Base-by-base conservation (phyloP, 2,329 filamentous ascomycete genomes). In the Aspergillus pseudotamarii region DNA sequence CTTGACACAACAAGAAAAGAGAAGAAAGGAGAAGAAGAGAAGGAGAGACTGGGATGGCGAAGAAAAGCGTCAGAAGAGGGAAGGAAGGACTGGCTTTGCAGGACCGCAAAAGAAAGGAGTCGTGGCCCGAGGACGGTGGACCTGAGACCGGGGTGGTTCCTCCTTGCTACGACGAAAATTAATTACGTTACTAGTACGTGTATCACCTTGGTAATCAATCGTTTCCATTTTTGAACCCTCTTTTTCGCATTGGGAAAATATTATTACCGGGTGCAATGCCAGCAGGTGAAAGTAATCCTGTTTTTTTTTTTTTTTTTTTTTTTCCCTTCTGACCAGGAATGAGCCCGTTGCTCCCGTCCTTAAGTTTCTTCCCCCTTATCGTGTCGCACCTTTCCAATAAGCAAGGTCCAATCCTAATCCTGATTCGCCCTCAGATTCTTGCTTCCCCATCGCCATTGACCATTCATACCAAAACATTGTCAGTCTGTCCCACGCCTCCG, bases 11-110 rank as follows among this genome's bases (percentile, higher is more conserved):
- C 56, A 66, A 66, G 57, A 63, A 64, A 68, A 58, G 62, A 73
- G 72, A 71, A 66, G 61, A 66, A 71, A 75, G 75, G 69, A 73
- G 74, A 75, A 78, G 73, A 76, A 68, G 45, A 60, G 54, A 64
- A 67, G 59, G 67, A 70, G 62, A 58, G 66, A 68, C 57, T 65
- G 65, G 38, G 61, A 64, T 64, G 60, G 62, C 46, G 43, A 62
- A 62, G 61, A 63, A 60, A 64, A 57, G 55, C 62, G 60, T 58
- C 60, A 68, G 45, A 66, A 63, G 64, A 57, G 67, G 60, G 66
- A 65, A 65, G 59, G 64, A 65, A 66, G 50, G 21, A 46, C 10
- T 55, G 32, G 51, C 32, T 55, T 69, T 68, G 60, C 70, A 68
- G 66, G 72, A 69, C 68, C 67, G 67, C 67, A 68, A 68, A 68